Conservation (phyloP, 78 protist species). For the Planoprotostelium fungivorum region DNA sequence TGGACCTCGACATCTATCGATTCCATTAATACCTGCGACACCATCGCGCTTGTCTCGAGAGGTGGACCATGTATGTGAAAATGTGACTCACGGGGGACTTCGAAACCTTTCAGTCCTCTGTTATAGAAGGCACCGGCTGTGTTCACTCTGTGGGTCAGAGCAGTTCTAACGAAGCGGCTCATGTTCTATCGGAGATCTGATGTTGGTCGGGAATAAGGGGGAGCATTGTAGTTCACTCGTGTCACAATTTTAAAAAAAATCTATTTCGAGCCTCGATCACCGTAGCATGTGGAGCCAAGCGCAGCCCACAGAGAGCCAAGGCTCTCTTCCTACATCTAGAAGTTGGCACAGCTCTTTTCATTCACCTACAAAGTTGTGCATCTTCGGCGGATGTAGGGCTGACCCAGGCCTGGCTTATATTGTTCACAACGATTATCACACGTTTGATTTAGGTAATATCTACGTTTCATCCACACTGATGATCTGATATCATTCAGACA, state of each 20-base stretch:
- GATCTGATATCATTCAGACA: not conserved
- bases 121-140: no score
- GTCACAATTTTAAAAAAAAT: not conserved
- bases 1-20: not conserved
- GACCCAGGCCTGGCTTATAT: not conserved
- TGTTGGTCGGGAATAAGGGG: no score
- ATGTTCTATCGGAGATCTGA: no score
- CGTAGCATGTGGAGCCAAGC: not conserved
- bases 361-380: not conserved
- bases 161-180: no score
- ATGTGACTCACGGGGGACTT: not conserved
- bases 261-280: no score
- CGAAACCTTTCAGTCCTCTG: no score
- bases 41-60: no score
- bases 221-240: no score
- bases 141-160: no score
- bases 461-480: not conserved
- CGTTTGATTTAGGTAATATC: not conserved
- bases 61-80: no score
- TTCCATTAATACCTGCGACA: not conserved
- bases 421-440: not conserved
- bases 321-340: not conserved
- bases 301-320: not conserved
- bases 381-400: not conserved
- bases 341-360: not conserved